Conservation (phyloP, 1,284 basidiomycete genomes). For the Tilletia horrida region DNA sequence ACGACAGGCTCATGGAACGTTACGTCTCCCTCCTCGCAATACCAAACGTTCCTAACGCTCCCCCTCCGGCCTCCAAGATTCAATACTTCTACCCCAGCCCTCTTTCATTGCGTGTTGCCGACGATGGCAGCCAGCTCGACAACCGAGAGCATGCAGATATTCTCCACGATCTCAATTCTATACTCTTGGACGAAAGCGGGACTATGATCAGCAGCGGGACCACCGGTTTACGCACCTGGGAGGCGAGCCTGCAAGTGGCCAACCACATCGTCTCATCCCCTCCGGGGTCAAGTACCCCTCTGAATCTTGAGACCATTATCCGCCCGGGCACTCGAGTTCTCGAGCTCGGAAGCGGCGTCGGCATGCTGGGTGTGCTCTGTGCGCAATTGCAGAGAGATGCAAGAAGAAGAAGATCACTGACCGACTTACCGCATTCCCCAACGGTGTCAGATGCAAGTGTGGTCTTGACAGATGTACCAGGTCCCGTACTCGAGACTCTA, state of each 20-base stretch:
- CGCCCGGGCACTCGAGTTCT: constrained; percentile 20
- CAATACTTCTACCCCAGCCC: background rate
- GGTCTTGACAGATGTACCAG: constrained; percentile 28
- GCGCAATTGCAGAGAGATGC: constrained; percentile 17
- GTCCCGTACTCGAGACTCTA: constrained; percentile 25
- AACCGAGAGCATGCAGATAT: constrained; percentile 13
- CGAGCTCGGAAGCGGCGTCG: constrained; percentile 34
- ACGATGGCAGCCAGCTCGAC: background rate
- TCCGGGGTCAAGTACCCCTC: background rate
- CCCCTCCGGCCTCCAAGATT: background rate
- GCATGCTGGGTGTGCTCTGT: constrained; percentile 28
- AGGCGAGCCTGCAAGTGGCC: constrained; percentile 32
- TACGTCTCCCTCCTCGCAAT: constrained; percentile 24
- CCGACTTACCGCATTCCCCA: no score
- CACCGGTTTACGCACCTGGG: constrained; percentile 36
- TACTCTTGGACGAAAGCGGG: constrained; percentile 32
- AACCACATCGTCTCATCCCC: constrained; percentile 28
- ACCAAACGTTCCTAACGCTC: background rate
- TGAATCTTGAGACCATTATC: background rate
- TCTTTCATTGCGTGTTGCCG: background rate
- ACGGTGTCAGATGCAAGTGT: constrained; percentile 15
- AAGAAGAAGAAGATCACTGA: background rate
- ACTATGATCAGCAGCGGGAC: constrained; percentile 35
- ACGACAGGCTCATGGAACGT: constrained; percentile 29
- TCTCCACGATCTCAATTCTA: constrained; percentile 20